A percentile compares a stretch with the other conserved stretches of the same genome.
Conservation (phyloP, 176 grass and related monocot genomes). For the Aegilops umbellulata region DNA sequence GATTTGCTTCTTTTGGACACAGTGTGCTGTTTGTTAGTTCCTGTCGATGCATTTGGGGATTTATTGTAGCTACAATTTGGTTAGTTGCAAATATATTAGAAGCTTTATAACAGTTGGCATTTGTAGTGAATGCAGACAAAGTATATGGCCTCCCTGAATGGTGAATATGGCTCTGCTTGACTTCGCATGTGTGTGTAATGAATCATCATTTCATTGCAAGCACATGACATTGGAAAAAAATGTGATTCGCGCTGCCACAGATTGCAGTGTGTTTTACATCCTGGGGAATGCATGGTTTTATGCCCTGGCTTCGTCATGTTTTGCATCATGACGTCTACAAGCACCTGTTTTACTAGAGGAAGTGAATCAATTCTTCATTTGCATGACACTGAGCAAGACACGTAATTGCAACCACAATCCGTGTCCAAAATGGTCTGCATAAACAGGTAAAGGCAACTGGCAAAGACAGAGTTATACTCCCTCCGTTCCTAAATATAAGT, state of each 20-base stretch:
- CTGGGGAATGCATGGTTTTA: slow-evolving; percentile 6
- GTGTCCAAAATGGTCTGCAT: slow-evolving; percentile 57
- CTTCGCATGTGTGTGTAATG: neutral
- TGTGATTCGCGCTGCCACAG: neutral
- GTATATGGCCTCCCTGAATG: neutral
- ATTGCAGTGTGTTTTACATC: neutral
- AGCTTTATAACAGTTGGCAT: neutral
- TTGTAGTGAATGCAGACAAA: slow-evolving; percentile 24
- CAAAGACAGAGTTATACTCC: no score
- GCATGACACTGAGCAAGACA: slow-evolving; percentile 62
- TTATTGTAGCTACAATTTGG: slow-evolving; percentile 5
- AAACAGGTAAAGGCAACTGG: slow-evolving; percentile 49
- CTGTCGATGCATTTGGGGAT: slow-evolving; percentile 1
- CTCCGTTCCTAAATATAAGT: no score
- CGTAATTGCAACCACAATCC: slow-evolving; percentile 63
- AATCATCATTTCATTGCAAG: no score
- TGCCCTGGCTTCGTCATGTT: slow-evolving; percentile 4
- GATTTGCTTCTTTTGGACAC: neutral
- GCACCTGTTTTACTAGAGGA: slow-evolving; percentile 17
- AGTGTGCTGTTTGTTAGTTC: slow-evolving; percentile 8
- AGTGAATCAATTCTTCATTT: slow-evolving; percentile 31
- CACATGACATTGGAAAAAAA: no score
- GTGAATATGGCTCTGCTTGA: neutral
- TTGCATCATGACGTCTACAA: neutral
- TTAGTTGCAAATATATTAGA: slow-evolving; percentile 28